These are phyloP conservation scores for Cladobotryum protrusum DNA, from an alignment of 2,329 filamentous ascomycete species.

Conservation along the genomic window DNA sequence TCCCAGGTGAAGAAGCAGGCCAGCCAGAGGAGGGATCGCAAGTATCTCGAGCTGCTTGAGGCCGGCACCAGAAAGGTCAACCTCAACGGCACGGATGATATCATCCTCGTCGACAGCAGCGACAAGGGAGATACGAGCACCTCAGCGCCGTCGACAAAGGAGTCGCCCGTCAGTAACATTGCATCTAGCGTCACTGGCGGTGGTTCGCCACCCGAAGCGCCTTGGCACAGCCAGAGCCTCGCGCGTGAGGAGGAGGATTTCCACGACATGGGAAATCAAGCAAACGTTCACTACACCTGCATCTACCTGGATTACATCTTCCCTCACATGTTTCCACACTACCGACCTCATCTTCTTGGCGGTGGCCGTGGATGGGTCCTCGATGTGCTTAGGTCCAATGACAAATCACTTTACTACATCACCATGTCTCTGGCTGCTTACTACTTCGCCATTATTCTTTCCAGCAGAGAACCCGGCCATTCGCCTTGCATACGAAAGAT, in stretches of 20 bases:
- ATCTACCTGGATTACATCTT: slow-evolving; percentile 57
- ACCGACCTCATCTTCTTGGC: slow-evolving; percentile 48
- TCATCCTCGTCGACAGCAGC: neutral
- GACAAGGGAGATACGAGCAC: slow-evolving; percentile 3
- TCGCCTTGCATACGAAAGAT: slow-evolving; percentile 30
- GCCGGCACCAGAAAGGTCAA: slow-evolving; percentile 23
- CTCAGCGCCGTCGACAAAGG: slow-evolving; percentile 8
- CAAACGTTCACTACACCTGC: slow-evolving; percentile 43
- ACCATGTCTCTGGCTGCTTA: slow-evolving; percentile 51
- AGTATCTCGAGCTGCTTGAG: slow-evolving; percentile 40
- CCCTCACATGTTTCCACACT: slow-evolving; percentile 58
- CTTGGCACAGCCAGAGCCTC: slow-evolving; percentile 27
- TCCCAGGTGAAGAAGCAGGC: slow-evolving; percentile 51
- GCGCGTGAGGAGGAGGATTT: slow-evolving; percentile 18
- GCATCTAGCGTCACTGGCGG: slow-evolving; percentile 12
- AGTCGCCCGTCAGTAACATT: slow-evolving; percentile 10
- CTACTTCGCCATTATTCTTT: slow-evolving; percentile 45
- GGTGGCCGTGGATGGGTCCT: slow-evolving; percentile 58
- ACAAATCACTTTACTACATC: slow-evolving; percentile 52
- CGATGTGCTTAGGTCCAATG: slow-evolving; percentile 49
- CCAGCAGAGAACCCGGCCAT: slow-evolving; percentile 25
- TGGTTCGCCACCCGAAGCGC: slow-evolving; percentile 26
- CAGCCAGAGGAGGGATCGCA: slow-evolving; percentile 42
- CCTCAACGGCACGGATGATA: neutral
- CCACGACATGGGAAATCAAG: slow-evolving; percentile 17